Conservation (phyloP, 306 rosid species). For the Pterocarpus santalinus region DNA sequence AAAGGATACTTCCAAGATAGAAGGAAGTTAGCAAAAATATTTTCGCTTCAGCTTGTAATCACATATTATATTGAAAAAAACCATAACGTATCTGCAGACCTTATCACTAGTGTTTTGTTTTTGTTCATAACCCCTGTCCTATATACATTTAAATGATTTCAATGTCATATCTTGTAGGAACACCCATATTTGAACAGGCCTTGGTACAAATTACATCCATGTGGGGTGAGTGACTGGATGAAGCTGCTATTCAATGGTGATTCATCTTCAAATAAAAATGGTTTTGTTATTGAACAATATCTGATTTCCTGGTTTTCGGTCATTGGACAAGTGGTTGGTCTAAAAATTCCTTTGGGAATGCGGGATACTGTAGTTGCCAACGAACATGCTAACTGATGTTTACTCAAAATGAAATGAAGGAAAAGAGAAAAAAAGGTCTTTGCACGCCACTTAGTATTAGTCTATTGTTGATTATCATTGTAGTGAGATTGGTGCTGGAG, state of each 20-base stretch:
- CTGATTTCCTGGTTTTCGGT: conserved; percentile 85
- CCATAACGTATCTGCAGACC: neutral
- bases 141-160: conserved; percentile 4
- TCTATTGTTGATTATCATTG: neutral
- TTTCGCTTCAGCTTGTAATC: neutral
- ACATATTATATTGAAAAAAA: neutral
- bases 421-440: neutral
- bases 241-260: conserved; percentile 67
- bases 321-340: conserved; percentile 83
- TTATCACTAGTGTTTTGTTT: neutral
- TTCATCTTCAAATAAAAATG: conserved; percentile 48
- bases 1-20: neutral
- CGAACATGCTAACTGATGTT: neutral
- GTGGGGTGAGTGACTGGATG: conserved; percentile 94
- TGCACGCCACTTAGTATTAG: neutral
- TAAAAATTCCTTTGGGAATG: conserved; percentile 67
- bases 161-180: conserved; percentile 62
- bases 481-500: neutral
- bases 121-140: conserved; percentile 3
- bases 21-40: neutral
- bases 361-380: conserved; percentile 40
- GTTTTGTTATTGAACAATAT: conserved; percentile 56
- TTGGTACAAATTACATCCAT: conserved; percentile 93
- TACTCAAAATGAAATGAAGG: neutral
- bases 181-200: conserved; percentile 88